Percentiles rank a stretch among this genome's conserved stretches.
Conservation (phyloP, 306 rosid species). For the Cicer chorassanicum region DNA sequence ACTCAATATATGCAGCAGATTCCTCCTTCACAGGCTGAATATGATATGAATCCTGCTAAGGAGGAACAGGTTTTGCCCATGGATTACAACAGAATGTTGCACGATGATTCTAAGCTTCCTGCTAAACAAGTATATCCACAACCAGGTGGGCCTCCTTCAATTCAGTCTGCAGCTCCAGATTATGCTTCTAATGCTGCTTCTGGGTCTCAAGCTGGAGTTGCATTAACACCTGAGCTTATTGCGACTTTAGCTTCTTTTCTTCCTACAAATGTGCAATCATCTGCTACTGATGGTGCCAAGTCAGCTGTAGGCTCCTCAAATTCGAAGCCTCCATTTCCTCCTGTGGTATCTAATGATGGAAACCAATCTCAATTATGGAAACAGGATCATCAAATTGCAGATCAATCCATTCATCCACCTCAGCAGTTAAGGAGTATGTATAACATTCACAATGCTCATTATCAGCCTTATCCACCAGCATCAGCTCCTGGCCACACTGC, state of each 20-base stretch:
- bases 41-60: slow-evolving; percentile 56
- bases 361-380: slow-evolving; percentile 76
- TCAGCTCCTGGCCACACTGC: slow-evolving; percentile 62
- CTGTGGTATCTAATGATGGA: slow-evolving; percentile 53
- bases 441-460: slow-evolving; percentile 61
- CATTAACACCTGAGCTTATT: slow-evolving; percentile 93
- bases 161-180: slow-evolving; percentile 64
- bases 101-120: slow-evolving; percentile 70
- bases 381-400: slow-evolving; percentile 74
- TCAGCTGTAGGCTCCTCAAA: slow-evolving; percentile 56
- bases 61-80: slow-evolving; percentile 65
- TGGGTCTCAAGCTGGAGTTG: slow-evolving; percentile 75
- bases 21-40: slow-evolving; percentile 65
- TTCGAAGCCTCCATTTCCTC: slow-evolving; percentile 63
- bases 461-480: slow-evolving; percentile 74
- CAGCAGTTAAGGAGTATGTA: slow-evolving; percentile 69
- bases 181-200: slow-evolving; percentile 58
- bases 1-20: slow-evolving; percentile 71
- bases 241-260: slow-evolving; percentile 81
- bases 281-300: slow-evolving; percentile 64
- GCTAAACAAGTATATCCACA: slow-evolving; percentile 58
- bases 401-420: slow-evolving; percentile 60
- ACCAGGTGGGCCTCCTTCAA: slow-evolving; percentile 56
- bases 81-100: slow-evolving; percentile 70
- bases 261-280: slow-evolving; percentile 70